Conservation (phyloP, 768 basidiomycete species). For the Trichaptum fuscoviolaceum region DNA sequence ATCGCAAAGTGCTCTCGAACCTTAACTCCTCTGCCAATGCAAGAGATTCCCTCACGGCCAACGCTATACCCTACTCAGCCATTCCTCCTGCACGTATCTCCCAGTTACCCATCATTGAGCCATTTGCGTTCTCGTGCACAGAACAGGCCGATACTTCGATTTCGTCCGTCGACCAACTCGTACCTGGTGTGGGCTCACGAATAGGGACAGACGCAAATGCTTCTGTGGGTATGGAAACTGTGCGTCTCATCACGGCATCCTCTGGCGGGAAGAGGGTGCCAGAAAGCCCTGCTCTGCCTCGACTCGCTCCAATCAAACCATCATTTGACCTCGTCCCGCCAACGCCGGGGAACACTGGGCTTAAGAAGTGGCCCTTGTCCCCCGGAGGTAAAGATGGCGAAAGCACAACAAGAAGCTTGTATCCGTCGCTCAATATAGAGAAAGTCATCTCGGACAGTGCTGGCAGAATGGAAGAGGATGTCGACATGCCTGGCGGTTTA, state of each 20-base stretch:
- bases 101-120: slow-evolving; percentile 40
- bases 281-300: slow-evolving; percentile 44
- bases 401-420: slow-evolving; percentile 21
- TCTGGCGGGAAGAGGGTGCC: slow-evolving; percentile 7
- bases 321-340: slow-evolving; percentile 62
- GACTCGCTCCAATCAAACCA: slow-evolving; percentile 60
- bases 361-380: slow-evolving; percentile 33
- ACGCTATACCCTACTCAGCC: slow-evolving; percentile 40
- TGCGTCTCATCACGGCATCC: slow-evolving; percentile 36
- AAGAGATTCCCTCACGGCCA: slow-evolving; percentile 33
- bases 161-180: slow-evolving; percentile 31
- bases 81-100: slow-evolving; percentile 28
- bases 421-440: slow-evolving; percentile 32
- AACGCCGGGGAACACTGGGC: slow-evolving; percentile 35
- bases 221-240: slow-evolving; percentile 29
- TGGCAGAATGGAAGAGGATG: slow-evolving; percentile 18
- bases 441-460: slow-evolving; percentile 1
- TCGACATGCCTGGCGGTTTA: slow-evolving; percentile 36
- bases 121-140: slow-evolving; percentile 42
- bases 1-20: neutral
- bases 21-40: slow-evolving; percentile 10
- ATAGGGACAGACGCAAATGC: slow-evolving; percentile 37
- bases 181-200: slow-evolving; percentile 55
- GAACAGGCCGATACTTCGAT: slow-evolving; percentile 17
- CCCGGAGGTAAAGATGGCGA: slow-evolving; percentile 21